Base-by-base conservation (phyloP, 768 basidiomycete species). In the Boletus rufocinnamomeus region DNA sequence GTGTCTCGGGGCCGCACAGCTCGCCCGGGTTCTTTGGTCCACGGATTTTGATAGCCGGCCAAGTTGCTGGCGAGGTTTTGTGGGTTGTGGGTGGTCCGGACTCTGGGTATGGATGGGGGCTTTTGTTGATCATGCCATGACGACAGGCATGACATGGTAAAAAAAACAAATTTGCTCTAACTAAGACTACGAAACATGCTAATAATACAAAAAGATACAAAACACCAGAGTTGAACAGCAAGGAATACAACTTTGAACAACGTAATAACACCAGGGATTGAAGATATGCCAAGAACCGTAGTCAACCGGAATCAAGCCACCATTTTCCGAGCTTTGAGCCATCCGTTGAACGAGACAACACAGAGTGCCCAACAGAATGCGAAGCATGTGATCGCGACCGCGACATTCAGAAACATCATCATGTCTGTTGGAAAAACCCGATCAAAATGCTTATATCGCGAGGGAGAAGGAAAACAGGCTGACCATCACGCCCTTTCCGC, bases 21-120 rank as follows among this genome's bases (percentile, higher is more conserved):
- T 98, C 2, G 86, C 82, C 6, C 88, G 91, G 57, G 82, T 97
- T 21, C 74, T 97, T 21, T 78, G 80, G 65, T 76, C 71, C 32
- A 95, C 93, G 4, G 80, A 97, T 65, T 93, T 94, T 59, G 79
- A 95, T 50, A 75, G 71, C 61, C 80, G 93, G 8, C 66, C 76
- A 23, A 93, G 92, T 72, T 97, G 95, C 69, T 97, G 95, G 95
- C 81, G 80, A 60, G 91, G 91, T 7, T 99, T 99, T 59, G 82
- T 84, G 7, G 86, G 87, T 2, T 96, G 93, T 71, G 93, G 93
- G 0, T 93, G 88, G 87, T 78, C 89, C 28, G 95, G 95, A 0
- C 89, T 91, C 61, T 88, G 87, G 86, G 75, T 96, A 14, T 95
- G 90, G 91, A 82, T 84, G 73, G 95, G 94, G 11, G 81, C 90